Conservation (phyloP, 805 yeast species). For the Scheffersomyces lignosus region DNA sequence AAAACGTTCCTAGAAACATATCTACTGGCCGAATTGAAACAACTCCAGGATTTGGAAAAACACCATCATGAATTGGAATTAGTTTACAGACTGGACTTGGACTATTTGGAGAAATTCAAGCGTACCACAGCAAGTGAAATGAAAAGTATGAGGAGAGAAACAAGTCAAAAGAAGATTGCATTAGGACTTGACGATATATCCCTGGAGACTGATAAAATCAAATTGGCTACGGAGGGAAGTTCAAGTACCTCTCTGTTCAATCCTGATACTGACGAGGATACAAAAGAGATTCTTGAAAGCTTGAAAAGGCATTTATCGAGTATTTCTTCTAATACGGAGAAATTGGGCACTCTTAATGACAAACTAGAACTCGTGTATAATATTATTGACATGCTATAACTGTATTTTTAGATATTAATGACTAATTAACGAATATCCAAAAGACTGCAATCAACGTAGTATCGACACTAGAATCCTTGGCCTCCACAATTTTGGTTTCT, state of each 20-base stretch:
- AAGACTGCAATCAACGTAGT: slow-evolving; percentile 1
- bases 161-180: slow-evolving; percentile 1
- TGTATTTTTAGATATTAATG: not conserved
- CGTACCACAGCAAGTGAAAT: slow-evolving; percentile 14
- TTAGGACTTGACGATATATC: not conserved
- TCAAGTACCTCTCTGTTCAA: slow-evolving; percentile 2
- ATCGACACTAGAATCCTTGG: slow-evolving; percentile 3
- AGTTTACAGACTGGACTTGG: slow-evolving; percentile 30
- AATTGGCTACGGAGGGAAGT: not conserved
- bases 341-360: slow-evolving; percentile 11
- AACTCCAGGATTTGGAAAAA: slow-evolving; percentile 31
- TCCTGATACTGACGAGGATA: slow-evolving; percentile 14
- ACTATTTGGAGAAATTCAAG: slow-evolving; percentile 32
- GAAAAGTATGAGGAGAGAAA: slow-evolving; percentile 4
- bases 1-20: slow-evolving; percentile 34
- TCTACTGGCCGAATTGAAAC: slow-evolving; percentile 41
- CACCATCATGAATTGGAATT: slow-evolving; percentile 22
- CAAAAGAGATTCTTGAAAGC: slow-evolving; percentile 12
- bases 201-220: not conserved
- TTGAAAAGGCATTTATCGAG: slow-evolving; percentile 15
- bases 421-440: slow-evolving; percentile 5
- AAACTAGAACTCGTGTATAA: slow-evolving; percentile 15
- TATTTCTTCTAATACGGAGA: slow-evolving; percentile 12
- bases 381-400: slow-evolving; percentile 10
- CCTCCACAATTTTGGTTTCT: not conserved